Conservation (phyloP, 345 rosid genomes). For the Eutrema heterophyllum region DNA sequence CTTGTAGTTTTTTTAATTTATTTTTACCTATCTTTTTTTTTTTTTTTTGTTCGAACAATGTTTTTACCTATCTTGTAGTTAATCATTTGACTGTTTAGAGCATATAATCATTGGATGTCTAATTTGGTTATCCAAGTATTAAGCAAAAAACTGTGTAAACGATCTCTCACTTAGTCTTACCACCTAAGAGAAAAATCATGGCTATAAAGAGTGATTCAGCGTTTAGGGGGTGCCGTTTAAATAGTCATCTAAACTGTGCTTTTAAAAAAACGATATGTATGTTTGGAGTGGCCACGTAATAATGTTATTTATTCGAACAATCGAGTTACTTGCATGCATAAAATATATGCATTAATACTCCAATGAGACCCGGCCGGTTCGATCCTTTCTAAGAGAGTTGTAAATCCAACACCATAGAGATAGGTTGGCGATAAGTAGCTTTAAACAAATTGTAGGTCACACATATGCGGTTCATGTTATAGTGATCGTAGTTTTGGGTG, state of each 20-base stretch:
- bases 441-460: background rate
- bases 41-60: too few relatives aligned
- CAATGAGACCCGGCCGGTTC: background rate
- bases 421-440: background rate
- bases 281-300: background rate
- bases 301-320: background rate
- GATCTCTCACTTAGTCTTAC: background rate
- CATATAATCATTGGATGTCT: background rate
- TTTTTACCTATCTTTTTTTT: background rate
- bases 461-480: background rate
- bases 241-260: background rate
- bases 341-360: background rate
- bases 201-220: background rate
- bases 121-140: background rate
- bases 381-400: background rate
- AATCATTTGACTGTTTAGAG: background rate
- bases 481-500: background rate
- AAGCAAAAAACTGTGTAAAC: background rate
- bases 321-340: constrained; percentile 15
- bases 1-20: background rate
- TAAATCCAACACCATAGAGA: constrained; percentile 1
- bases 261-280: background rate
- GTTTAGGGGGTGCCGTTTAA: background rate
- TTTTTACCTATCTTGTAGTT: background rate
- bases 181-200: background rate